Percentiles rank a stretch among this genome's conserved stretches.
Conservation (phyloP, 371 early-diverging fungal species). For the Sporodiniella umbellata region DNA sequence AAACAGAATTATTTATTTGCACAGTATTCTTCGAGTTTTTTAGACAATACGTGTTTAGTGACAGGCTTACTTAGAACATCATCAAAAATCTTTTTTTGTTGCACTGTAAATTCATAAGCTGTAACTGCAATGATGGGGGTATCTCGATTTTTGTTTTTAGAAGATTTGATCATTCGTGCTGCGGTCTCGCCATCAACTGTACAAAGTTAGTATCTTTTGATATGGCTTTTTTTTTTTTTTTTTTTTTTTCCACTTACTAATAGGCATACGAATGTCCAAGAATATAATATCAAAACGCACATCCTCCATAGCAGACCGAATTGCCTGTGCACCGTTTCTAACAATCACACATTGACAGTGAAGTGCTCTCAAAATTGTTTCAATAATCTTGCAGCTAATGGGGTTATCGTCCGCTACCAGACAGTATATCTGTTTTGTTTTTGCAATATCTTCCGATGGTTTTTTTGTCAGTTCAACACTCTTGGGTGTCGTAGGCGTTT, state of each 20-base stretch:
- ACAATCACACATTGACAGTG: slow-evolving; percentile 80
- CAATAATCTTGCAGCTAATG: slow-evolving; percentile 82
- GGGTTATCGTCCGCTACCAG: slow-evolving; percentile 92
- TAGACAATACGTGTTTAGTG: slow-evolving; percentile 54
- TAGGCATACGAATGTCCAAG: slow-evolving; percentile 92
- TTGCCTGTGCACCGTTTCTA: slow-evolving; percentile 88
- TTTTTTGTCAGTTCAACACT: too few relatives aligned
- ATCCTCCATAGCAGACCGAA: slow-evolving; percentile 84
- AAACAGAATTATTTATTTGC: background rate
- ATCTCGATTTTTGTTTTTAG: slow-evolving; percentile 72
- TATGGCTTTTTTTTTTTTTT: too few relatives aligned
- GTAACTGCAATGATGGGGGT: slow-evolving; percentile 78
- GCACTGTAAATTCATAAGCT: slow-evolving; percentile 63
- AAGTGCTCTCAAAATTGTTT: slow-evolving; percentile 72
- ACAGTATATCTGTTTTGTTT: slow-evolving; percentile 37
- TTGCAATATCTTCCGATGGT: background rate
- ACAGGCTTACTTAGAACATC: slow-evolving; percentile 74
- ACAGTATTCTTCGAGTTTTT: background rate
- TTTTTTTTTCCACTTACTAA: slow-evolving; percentile 57
- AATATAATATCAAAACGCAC: slow-evolving; percentile 90
- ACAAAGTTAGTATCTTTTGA: too few relatives aligned
- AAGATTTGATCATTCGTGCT: slow-evolving; percentile 92
- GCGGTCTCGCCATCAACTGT: slow-evolving; percentile 87
- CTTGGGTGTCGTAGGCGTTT: too few relatives aligned
- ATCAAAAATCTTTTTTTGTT: slow-evolving; percentile 62